phyloP scores from a whole-genome alignment of 495 filamentous ascomycete species.

The Penicillium cosmopolitanum region DNA sequence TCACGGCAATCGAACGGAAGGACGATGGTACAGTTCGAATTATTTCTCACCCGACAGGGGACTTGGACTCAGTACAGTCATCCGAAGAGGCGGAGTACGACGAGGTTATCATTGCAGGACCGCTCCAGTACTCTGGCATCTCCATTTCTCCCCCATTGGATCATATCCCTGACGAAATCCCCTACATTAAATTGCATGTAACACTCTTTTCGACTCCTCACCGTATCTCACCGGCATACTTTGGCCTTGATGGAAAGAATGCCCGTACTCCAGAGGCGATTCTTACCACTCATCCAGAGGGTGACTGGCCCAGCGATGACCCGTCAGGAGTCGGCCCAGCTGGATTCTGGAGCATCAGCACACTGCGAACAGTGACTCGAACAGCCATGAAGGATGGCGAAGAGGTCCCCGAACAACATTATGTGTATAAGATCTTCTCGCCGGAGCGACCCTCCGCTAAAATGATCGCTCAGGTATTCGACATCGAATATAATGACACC shows the following conservation, averaged over 20 bases:
- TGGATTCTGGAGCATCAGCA: constrained; percentile 87
- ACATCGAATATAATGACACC: constrained; percentile 29
- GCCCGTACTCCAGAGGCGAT: constrained; percentile 68
- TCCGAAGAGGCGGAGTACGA: constrained; percentile 61
- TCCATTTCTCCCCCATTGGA: constrained; percentile 53
- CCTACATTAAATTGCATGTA: constrained; percentile 83
- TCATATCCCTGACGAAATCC: constrained; percentile 67
- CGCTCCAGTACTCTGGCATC: constrained; percentile 77
- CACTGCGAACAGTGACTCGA: constrained; percentile 65
- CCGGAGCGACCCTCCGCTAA: constrained; percentile 64
- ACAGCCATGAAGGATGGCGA: constrained; percentile 46
- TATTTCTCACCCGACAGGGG: constrained; percentile 38
- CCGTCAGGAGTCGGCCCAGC: constrained; percentile 66
- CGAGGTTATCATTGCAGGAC: constrained; percentile 76
- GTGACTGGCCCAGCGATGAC: constrained; percentile 50
- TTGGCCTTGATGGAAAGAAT: constrained; percentile 61
- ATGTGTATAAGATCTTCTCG: constrained; percentile 96
- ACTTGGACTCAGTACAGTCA: constrained; percentile 15
- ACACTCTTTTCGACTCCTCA: constrained; percentile 83
- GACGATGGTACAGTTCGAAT: constrained; percentile 55
- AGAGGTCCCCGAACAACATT: constrained; percentile 56
- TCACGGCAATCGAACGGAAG: constrained; percentile 59
- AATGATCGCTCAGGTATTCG: constrained; percentile 59
- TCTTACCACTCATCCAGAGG: constrained; percentile 77
- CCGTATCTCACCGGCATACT: constrained; percentile 67